Base-by-base conservation (phyloP, 1,284 basidiomycete genomes). In the Ceratobasidium sp. region DNA sequence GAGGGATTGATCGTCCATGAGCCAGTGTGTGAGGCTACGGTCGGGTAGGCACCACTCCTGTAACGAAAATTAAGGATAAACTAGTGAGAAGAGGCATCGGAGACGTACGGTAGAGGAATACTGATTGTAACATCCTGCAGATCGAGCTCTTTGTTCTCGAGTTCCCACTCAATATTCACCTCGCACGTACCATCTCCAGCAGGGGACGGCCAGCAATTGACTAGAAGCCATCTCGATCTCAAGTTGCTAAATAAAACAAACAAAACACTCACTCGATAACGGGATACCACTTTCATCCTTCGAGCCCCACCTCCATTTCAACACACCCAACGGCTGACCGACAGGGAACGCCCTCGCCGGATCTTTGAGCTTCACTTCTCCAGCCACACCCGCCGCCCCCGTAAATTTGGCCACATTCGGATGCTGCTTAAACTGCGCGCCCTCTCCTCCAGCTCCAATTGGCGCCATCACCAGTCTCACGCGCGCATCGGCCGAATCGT, bases 161-260 rank as follows among this genome's bases (percentile, higher is more conserved):
- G 93, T 85, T 99, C 97, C 85, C 98, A 99, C 85, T 99, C 97
- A 82, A 99, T 95, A 84, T 94, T 97, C 77, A 98, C 95, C 81
- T 98, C 96, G 81, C 93, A 95, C 0, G 92, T 93, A 40, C 96
- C 96, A 82, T 96, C 93, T 81, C 95, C 96, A 68, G 94, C 93
- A 1, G 95, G 93, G 42, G 95, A 94, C 5, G 97, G 97, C 97
- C 97, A 99, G 85, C 95, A 97, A 83, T 96, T 98, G 85, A 99
- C 96, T 95, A 61, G 64, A 53, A 71, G 42, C 28, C 53, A 18
- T n/a, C 39, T 68, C 60, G 76, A 44, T 46, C 42, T 42, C 44
- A 46, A 42, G 10, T 33, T 1, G 28, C 10, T 46, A 26, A 44
- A 55, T 63, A 44, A 28, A 33, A 9, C 13, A 13, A 1, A 26